These are phyloP conservation scores for Ceratocystis albifundus DNA, from an alignment of 2,329 filamentous ascomycete genomes.

Conservation along the genomic window DNA sequence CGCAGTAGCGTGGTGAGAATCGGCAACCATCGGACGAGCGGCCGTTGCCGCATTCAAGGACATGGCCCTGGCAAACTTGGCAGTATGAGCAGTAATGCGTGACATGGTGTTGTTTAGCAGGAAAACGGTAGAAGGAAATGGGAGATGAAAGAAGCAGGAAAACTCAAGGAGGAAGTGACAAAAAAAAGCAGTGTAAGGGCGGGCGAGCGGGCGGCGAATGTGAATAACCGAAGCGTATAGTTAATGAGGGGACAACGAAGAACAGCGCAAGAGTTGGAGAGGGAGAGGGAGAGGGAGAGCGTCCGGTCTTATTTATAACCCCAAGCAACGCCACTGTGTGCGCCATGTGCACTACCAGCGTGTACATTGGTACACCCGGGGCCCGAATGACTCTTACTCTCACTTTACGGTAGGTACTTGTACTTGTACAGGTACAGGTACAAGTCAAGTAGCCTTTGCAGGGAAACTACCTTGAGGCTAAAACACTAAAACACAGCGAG, in stretches of 20 bases:
- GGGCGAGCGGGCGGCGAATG: too few species aligned
- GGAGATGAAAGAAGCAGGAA: neutral
- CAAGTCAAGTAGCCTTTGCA: too few species aligned
- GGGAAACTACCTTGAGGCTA: neutral
- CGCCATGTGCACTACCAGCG: neutral
- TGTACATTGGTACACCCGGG: conserved; percentile 5
- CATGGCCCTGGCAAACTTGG: conserved; percentile 38
- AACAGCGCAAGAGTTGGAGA: neutral
- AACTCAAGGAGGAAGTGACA: neutral
- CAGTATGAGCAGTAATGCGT: conserved; percentile 39
- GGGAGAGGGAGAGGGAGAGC: neutral
- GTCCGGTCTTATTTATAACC: conserved; percentile 3
- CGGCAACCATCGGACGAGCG: conserved; percentile 30
- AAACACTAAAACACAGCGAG: neutral
- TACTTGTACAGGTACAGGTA: too few species aligned
- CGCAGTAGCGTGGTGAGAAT: conserved; percentile 30
- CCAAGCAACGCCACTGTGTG: too few species aligned
- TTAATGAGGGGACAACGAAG: neutral
- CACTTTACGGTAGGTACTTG: neutral
- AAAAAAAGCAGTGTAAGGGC: neutral
- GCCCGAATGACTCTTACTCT: neutral
- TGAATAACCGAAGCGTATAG: accelerated
- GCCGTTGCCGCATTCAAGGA: conserved; percentile 34
- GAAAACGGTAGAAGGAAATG: neutral
- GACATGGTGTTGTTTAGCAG: conserved; percentile 32